Conservation (phyloP, 169 alveolate species). For the Plasmodium vivax region DNA sequence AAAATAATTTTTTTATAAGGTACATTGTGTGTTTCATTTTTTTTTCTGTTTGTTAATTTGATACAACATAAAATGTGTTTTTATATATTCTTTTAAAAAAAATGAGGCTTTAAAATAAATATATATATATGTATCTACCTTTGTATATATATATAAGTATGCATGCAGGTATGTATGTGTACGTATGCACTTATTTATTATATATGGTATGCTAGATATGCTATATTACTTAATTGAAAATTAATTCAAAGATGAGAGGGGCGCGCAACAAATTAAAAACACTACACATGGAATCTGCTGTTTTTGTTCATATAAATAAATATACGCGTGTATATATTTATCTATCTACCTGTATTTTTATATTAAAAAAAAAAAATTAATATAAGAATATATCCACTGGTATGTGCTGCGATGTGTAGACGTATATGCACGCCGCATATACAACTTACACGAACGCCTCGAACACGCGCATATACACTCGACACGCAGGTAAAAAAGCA, state of each 20-base stretch:
- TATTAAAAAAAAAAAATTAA: conserved; percentile 2
- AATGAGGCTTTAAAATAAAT: not conserved
- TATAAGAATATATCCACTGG: not conserved
- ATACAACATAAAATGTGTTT: not conserved
- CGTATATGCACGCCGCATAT: not conserved
- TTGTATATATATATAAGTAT: not conserved
- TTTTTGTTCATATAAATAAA: not conserved
- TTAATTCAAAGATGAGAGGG: conserved; percentile 38
- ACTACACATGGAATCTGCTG: conserved; percentile 8
- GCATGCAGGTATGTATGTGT: conserved; percentile 11
- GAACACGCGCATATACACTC: not conserved
- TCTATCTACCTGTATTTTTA: not conserved
- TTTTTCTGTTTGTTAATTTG: not conserved
- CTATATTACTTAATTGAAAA: conserved; percentile 51
- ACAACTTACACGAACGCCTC: not conserved
- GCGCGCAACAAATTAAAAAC: conserved; percentile 58
- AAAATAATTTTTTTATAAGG: not conserved
- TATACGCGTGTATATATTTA: not conserved
- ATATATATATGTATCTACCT: not conserved
- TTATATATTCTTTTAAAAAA: not conserved
- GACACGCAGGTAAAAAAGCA: not conserved
- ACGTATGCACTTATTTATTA: not conserved
- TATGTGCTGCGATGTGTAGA: not conserved
- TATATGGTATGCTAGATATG: not conserved
- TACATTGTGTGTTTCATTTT: not conserved